Base-by-base conservation (phyloP, 2,329 filamentous ascomycete species). In the Talaromyces rugulosus region DNA sequence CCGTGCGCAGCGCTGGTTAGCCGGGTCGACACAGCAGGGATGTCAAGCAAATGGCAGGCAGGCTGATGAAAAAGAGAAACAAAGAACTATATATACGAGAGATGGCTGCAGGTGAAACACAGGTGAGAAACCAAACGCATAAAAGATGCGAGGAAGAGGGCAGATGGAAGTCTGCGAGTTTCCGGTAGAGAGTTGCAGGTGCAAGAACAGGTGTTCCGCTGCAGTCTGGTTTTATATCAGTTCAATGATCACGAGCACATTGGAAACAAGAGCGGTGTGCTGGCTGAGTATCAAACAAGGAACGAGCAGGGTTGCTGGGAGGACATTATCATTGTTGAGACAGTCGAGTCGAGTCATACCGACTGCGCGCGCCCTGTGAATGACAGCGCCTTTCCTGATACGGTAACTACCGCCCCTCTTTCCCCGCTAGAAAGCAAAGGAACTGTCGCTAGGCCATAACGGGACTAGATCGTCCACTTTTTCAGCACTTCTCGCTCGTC, bases 371-470 rank as follows among this genome's bases (percentile, higher is more conserved):
- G 61, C 61, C 61, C 61, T 63, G 44, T 9, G 27, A 51, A 58
- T 63, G 61, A 63, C 61, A 60, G 28, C 53, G 54, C 52, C 58
- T 54, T 53, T 14, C 58, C 61, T 11, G 5, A 56, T 60, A 5
- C 9, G 54, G 54, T 14, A 56, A 31, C 2, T 28, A 18, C 16
- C 4, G 50, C 50, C 50, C 50, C 50, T 31, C 50, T 33, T 53
- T 53, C 50, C 28, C 50, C 50, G 18, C 42, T 11, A 53, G 12
- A 53, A 33, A 11, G 2, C 50, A 4, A 14, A 47, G 6, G 42
- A 47, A 18, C 42, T 47, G 42, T 7, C 14, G 16, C 50, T 53
- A 53, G 50, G 1, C 50, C 18, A 9, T 3, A 53, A 31, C 5
- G 9, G 50, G 27, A 53, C 12, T 53, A 53, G 50, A n/a, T 23